Conservation (phyloP, 371 early-diverging fungal species). For the Circinella minor region DNA sequence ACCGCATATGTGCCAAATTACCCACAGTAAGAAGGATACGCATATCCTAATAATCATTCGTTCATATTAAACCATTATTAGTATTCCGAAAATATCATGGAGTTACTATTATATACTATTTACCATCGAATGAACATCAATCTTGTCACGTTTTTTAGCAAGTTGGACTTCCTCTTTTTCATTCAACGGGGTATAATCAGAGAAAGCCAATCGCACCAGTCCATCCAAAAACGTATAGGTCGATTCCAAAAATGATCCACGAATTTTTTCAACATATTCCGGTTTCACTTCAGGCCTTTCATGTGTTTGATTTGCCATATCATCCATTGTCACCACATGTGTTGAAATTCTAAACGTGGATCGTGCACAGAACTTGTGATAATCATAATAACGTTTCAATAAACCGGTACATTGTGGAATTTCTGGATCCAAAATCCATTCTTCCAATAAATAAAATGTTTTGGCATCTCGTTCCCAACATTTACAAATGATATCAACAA, state of each 20-base stretch:
- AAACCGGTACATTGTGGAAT: constrained; percentile 68
- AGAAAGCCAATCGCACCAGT: constrained; percentile 65
- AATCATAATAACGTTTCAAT: constrained; percentile 70
- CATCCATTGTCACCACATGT: constrained; percentile 52
- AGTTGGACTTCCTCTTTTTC: constrained; percentile 43
- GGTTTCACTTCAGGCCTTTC: constrained; percentile 28
- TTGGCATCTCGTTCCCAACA: constrained; percentile 78
- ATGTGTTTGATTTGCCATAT: constrained; percentile 18
- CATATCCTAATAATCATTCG: constrained; percentile 56
- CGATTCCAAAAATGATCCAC: constrained; percentile 67
- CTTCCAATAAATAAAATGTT: constrained; percentile 81
- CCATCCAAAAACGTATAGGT: constrained; percentile 76
- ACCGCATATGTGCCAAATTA: constrained; percentile 76
- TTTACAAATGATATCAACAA: constrained; percentile 58
- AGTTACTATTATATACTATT: background rate
- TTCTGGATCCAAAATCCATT: constrained; percentile 83
- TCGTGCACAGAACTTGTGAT: constrained; percentile 73
- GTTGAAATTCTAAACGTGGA: constrained; percentile 66
- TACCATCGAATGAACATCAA: constrained; percentile 53
- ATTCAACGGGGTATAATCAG: constrained; percentile 52
- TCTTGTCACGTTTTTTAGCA: constrained; percentile 43
- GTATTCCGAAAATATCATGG: constrained; percentile 12
- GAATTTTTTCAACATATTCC: constrained; percentile 59
- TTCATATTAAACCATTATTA: constrained; percentile 14
- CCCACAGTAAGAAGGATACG: constrained; percentile 80